A percentile compares a stretch with the other conserved stretches of the same genome.
phyloP scores from a whole-genome alignment of 371 early-diverging fungal species.

The Smittium culicis region DNA sequence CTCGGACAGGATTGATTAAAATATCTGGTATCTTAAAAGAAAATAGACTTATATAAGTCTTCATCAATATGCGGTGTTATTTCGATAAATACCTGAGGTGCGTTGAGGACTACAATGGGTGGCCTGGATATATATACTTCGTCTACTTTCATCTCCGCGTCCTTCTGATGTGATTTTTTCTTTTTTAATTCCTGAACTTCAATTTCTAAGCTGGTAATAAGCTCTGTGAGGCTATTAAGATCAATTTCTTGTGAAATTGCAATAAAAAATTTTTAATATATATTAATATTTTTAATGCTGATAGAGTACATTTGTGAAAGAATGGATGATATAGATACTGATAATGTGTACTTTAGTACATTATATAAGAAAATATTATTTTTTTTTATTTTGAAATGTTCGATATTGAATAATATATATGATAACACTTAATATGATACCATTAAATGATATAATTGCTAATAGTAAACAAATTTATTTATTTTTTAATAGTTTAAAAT shows the following conservation, averaged over 20 bases:
- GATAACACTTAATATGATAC: too few relatives aligned
- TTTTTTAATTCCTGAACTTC: background rate
- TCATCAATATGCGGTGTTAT: background rate
- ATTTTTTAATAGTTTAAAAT: too few relatives aligned
- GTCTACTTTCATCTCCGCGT: background rate
- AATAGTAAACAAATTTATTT: too few relatives aligned
- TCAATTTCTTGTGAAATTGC: background rate
- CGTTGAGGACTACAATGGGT: background rate
- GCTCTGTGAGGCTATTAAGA: background rate
- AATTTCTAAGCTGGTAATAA: background rate
- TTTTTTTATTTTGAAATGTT: too few relatives aligned
- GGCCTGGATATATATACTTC: background rate
- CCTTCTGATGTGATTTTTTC: too few relatives aligned
- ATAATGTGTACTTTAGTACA: too few relatives aligned
- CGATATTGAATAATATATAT: too few relatives aligned
- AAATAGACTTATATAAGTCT: too few relatives aligned
- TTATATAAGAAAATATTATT: too few relatives aligned
- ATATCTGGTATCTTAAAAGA: too few relatives aligned
- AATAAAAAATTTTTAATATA: background rate
- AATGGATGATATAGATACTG: background rate
- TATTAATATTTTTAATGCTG: background rate
- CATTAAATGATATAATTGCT: too few relatives aligned
- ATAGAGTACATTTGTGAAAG: background rate
- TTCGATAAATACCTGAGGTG: background rate
- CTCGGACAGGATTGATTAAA: too few relatives aligned